Percentiles rank a stretch among this genome's conserved stretches.
Evolutionary conservation across 1,139 yeast species (phyloP).

Genomic region (Blastobotrys aristatus): DNA sequence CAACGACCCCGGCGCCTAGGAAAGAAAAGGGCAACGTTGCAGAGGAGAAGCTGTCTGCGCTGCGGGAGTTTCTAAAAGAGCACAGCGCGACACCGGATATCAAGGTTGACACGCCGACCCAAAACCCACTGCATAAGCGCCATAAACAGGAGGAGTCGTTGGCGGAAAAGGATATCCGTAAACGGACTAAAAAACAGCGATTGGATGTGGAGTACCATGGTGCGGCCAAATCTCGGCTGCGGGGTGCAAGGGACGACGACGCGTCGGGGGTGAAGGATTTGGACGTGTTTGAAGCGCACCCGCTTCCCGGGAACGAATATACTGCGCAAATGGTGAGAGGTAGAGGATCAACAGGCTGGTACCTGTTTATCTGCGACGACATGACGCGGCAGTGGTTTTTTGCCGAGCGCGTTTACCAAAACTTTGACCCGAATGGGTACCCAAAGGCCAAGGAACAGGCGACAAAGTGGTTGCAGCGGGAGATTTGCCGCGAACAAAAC

Average conservation of each 20-base stretch:
- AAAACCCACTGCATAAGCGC: no score
- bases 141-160: no score
- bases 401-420: conserved; percentile 1
- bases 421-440: conserved; percentile 2
- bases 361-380: conserved; percentile 8
- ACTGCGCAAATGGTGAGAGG: background rate
- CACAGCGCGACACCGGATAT: no score
- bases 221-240: conserved; percentile 1
- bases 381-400: conserved; percentile 13
- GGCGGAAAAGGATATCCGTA: background rate
- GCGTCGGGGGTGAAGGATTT: background rate
- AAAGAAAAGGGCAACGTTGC: no score
- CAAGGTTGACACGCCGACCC: no score
- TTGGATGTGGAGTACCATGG: background rate
- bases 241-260: background rate
- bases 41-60: no score
- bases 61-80: background rate
- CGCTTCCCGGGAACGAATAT: background rate
- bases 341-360: conserved; percentile 3
- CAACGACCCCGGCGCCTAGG: no score
- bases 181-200: conserved; percentile 1
- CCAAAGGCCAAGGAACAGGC: conserved; percentile 9
- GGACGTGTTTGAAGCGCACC: background rate
- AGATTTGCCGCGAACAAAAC: conserved; percentile 9
- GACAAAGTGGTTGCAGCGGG: conserved; percentile 11